Evolutionary conservation across 148 eudicot species (phyloP).

Genomic region (Simmondsia chinensis): DNA sequence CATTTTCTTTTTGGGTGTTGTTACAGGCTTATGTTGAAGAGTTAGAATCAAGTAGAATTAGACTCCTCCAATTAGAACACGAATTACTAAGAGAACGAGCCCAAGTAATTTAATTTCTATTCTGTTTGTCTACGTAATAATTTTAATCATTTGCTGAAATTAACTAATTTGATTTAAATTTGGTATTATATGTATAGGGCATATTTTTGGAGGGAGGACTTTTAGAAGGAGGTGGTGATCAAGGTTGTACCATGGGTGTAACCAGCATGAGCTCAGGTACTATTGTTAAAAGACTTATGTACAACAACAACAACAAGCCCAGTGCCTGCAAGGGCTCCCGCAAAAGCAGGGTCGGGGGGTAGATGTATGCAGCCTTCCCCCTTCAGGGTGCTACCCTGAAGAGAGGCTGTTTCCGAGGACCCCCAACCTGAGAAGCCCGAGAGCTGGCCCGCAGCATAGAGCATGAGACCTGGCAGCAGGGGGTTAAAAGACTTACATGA

Average conservation of each 20-base stretch:
- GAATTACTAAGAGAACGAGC: slow-evolving; percentile 85
- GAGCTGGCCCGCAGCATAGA: too few relatives aligned
- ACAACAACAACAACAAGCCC: too few relatives aligned
- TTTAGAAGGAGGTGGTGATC: slow-evolving; percentile 46
- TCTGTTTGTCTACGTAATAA: neutral
- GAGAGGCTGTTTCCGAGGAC: too few relatives aligned
- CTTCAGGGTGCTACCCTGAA: too few relatives aligned
- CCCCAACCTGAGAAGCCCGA: too few relatives aligned
- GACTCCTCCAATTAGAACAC: slow-evolving; percentile 83
- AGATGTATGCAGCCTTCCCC: too few relatives aligned
- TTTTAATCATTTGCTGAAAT: neutral
- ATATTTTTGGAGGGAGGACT: slow-evolving; percentile 55
- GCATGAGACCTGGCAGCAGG: too few relatives aligned
- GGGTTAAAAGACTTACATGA: too few relatives aligned
- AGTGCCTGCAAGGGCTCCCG: too few relatives aligned
- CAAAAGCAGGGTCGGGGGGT: too few relatives aligned
- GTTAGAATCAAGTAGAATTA: slow-evolving; percentile 87
- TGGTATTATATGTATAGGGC: slow-evolving; percentile 36
- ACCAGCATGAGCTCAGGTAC: slow-evolving; percentile 69
- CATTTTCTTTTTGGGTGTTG: too few relatives aligned
- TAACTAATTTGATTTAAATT: neutral
- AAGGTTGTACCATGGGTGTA: slow-evolving; percentile 45
- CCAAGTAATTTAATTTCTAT: slow-evolving; percentile 38
- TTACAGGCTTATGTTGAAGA: slow-evolving; percentile 99
- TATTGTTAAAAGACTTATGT: too few relatives aligned